Conservation (phyloP, 352 stramenopile species). For the Pythium biforme region DNA sequence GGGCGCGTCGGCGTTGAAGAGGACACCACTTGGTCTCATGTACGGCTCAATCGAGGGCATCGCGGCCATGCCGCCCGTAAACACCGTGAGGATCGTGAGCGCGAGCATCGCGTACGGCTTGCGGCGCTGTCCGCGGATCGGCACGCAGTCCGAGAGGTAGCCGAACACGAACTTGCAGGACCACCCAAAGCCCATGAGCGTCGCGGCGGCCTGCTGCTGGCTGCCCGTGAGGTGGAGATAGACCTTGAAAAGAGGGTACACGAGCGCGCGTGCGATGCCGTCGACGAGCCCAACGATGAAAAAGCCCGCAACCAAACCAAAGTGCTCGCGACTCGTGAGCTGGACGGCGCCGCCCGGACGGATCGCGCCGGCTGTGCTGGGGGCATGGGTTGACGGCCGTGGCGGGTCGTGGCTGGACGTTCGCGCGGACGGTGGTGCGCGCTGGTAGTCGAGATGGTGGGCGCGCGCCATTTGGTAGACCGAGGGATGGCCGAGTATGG, state of each 20-base stretch:
- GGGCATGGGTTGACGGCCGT: no score
- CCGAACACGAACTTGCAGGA: constrained; percentile 24
- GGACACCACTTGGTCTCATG: background rate
- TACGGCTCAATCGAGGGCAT: constrained; percentile 1
- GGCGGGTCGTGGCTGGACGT: background rate
- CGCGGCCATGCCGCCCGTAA: constrained; percentile 11
- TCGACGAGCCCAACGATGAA: constrained; percentile 23
- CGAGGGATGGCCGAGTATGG: background rate
- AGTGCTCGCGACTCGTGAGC: background rate
- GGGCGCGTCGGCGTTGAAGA: background rate
- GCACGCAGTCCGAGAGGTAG: constrained; percentile 23
- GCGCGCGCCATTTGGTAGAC: background rate
- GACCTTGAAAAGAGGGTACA: constrained; percentile 25
- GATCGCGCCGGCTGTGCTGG: background rate
- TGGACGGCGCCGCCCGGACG: no score
- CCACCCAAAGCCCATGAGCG: constrained; percentile 7
- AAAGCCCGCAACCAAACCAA: background rate
- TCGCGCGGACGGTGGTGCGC: background rate
- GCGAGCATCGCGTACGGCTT: constrained; percentile 32
- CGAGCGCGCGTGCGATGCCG: constrained; percentile 6
- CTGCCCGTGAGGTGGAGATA: constrained; percentile 22
- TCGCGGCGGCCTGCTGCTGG: constrained; percentile 1
- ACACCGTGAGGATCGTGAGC: constrained; percentile 5
- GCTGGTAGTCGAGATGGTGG: background rate
- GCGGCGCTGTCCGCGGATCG: constrained; percentile 24